Conservation (phyloP, 1,284 basidiomycete species). For the Heimioporus punctisporus region DNA sequence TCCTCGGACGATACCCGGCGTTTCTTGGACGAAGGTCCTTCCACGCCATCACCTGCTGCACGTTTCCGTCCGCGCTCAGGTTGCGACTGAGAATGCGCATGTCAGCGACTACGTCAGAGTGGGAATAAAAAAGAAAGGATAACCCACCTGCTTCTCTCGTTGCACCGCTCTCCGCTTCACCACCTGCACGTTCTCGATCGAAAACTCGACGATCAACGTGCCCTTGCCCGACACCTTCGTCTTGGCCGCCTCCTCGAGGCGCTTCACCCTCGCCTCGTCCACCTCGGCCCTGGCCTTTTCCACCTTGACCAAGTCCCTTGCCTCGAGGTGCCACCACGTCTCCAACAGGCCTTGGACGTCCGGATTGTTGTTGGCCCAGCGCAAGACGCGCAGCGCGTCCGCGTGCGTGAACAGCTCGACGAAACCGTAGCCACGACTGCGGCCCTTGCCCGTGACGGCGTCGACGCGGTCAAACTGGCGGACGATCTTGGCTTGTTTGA, state of each 20-base stretch:
- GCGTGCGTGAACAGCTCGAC: conserved; percentile 88
- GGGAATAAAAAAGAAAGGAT: not conserved
- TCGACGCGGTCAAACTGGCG: conserved; percentile 89
- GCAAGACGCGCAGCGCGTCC: conserved; percentile 89
- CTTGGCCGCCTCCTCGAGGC: conserved; percentile 64
- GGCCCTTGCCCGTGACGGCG: conserved; percentile 82
- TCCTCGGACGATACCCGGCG: conserved; percentile 30
- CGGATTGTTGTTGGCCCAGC: conserved; percentile 94
- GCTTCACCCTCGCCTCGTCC: conserved; percentile 52
- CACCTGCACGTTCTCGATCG: conserved; percentile 92
- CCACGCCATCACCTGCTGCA: conserved; percentile 7
- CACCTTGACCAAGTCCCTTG: conserved; percentile 67
- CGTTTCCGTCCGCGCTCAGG: conserved; percentile 3
- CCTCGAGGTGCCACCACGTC: conserved; percentile 85
- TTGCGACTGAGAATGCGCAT: not conserved
- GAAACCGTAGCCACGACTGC: conserved; percentile 96
- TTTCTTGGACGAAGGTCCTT: conserved; percentile 44
- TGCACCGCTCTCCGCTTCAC: conserved; percentile 66
- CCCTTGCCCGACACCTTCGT: conserved; percentile 44
- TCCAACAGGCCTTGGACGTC: conserved; percentile 66
- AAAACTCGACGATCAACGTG: conserved; percentile 88
- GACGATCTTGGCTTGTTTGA: conserved; percentile 92
- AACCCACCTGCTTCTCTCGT: conserved; percentile 31
- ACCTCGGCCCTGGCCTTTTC: conserved; percentile 51
- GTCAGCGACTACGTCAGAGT: no score